Base-by-base conservation (phyloP, 2,329 filamentous ascomycete genomes). In the Ceratocystis cacaofunesta region DNA sequence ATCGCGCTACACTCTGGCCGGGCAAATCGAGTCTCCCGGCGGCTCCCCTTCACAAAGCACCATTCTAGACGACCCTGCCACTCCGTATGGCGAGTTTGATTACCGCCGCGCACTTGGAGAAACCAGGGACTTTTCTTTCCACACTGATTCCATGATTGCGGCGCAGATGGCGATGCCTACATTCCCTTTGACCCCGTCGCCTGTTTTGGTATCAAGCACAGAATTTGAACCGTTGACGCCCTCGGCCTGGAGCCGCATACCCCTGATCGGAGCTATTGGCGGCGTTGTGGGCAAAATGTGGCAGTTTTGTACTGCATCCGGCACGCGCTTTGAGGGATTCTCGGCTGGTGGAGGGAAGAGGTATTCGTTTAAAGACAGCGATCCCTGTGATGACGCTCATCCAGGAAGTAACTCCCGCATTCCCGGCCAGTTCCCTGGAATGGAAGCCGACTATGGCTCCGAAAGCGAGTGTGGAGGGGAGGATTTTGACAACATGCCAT, bases 321-420 rank as follows among this genome's bases (percentile, higher is more conserved):
- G 32, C 19, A 28, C 19, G 3, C 83, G 88, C 0, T 95, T 96
- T 71, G 82, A 82, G 65, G 92, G 92, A 0, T 96, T 96, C 73
- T 86, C 92, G 68, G 90, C 92, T 12, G 92, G 92, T 6, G 90
- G 88, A 2, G 92, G 92, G 7, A 79, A 79, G 67, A 85, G 84
- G 30, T 95, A 92, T 71, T 77, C 81, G 5, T 76, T 89, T 69
- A 73, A 78, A 22, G 72, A 61, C 68, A 50, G 17, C 25, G 63
- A 66, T n/a, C 25, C 48, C 30, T 64, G 55, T 36, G 15, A 28
- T 48, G 19, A 28, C 41, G 66, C 22, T 50, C 70, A 57, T 67
- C 68, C 17, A 67, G 69, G 36, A 69, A 67, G 46, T 62, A 61
- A 7, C 66, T 61, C 62, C 62, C 50, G 66, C 57, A 28, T 69